Evolutionary conservation across 202 grass and related monocot species (phyloP).

Genomic region (Eragrostis tef): DNA sequence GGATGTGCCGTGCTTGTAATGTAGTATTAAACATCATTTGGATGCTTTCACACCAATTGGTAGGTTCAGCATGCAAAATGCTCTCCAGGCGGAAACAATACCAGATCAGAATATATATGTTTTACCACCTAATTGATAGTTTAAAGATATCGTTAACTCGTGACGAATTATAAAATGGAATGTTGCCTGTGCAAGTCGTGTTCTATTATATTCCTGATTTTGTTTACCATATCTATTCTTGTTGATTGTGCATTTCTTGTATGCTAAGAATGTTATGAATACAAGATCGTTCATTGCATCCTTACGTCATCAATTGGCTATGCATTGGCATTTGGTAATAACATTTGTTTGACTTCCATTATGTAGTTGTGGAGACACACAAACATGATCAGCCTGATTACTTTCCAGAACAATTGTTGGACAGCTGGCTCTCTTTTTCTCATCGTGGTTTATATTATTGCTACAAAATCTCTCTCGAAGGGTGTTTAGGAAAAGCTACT

Average conservation of each 20-base stretch:
- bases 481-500: constrained; percentile 21
- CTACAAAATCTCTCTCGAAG: constrained; percentile 66
- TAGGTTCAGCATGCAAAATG: background rate
- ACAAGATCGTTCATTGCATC: background rate
- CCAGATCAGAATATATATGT: background rate
- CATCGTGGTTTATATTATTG: constrained; percentile 66
- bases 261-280: constrained; percentile 16
- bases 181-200: background rate
- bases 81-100: background rate
- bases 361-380: constrained; percentile 60
- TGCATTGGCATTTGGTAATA: constrained; percentile 6
- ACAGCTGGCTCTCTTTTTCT: constrained; percentile 69
- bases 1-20: background rate
- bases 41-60: background rate
- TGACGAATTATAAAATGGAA: background rate
- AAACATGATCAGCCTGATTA: constrained; percentile 60
- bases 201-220: background rate
- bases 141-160: background rate
- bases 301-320: background rate
- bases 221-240: background rate
- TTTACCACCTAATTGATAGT: constrained; percentile 15
- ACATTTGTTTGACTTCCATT: constrained; percentile 26
- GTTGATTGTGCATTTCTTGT: constrained; percentile 9
- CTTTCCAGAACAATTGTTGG: constrained; percentile 71
- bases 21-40: background rate